Evolutionary conservation across 2,329 filamentous ascomycete species (phyloP).

Genomic region (Blastomyces silverae): DNA sequence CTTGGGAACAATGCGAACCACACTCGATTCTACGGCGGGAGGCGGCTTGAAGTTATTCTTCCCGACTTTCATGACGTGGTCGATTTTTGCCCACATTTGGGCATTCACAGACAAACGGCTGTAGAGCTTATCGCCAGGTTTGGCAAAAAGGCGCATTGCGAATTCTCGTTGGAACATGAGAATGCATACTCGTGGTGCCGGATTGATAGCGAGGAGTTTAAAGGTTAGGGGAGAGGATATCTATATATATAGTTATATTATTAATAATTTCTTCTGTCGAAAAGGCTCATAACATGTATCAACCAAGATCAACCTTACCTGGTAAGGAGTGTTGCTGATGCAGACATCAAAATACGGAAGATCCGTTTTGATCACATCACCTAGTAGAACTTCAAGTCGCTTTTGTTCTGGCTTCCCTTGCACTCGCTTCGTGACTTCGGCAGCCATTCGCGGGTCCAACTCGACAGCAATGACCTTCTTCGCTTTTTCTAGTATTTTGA

Average conservation of each 20-base stretch:
- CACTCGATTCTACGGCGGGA: conserved; percentile 83
- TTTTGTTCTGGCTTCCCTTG: conserved; percentile 81
- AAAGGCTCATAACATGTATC: background rate
- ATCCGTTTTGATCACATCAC: conserved; percentile 87
- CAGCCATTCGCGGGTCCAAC: conserved; percentile 92
- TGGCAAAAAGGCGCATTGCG: conserved; percentile 79
- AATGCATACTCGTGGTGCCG: conserved; percentile 73
- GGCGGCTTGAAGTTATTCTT: conserved; percentile 96
- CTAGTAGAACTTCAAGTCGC: conserved; percentile 77
- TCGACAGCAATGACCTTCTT: conserved; percentile 82
- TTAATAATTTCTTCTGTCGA: background rate
- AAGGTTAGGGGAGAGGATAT: conserved; percentile 91
- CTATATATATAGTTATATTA: conserved; percentile 41
- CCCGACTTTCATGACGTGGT: conserved; percentile 80
- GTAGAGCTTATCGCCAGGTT: conserved; percentile 82
- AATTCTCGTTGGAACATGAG: conserved; percentile 98
- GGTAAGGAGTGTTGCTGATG: conserved; percentile 70
- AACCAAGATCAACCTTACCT: conserved; percentile 37
- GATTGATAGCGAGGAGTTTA: conserved; percentile 73
- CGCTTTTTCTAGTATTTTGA: conserved; percentile 79
- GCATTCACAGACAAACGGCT: conserved; percentile 86
- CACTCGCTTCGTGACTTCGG: conserved; percentile 87
- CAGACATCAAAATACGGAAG: conserved; percentile 74
- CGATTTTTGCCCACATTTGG: conserved; percentile 77
- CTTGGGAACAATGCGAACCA: conserved; percentile 86